phyloP scores from a whole-genome alignment of 345 rosid species.

The Dimocarpus longan region DNA sequence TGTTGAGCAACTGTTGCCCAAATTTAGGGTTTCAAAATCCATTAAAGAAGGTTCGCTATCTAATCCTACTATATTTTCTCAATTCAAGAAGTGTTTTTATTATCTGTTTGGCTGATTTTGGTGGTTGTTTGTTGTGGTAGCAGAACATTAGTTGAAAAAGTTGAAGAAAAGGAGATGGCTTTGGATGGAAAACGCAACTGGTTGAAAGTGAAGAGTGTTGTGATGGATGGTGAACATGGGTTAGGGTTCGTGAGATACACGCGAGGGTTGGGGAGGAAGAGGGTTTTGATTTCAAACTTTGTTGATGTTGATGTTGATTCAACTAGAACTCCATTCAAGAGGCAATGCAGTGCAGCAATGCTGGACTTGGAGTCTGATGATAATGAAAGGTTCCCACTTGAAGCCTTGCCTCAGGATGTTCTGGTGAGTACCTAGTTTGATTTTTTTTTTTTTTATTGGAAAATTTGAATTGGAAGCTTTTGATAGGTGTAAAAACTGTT shows the following conservation, averaged over 20 bases:
- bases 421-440: constrained; percentile 46
- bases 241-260: constrained; percentile 48
- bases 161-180: constrained; percentile 36
- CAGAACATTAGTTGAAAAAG: background rate
- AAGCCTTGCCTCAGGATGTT: constrained; percentile 74
- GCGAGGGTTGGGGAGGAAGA: constrained; percentile 70
- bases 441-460: no score
- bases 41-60: background rate
- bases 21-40: constrained; percentile 26
- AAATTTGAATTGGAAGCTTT: background rate
- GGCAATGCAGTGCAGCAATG: constrained; percentile 44
- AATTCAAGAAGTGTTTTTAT: constrained; percentile 9
- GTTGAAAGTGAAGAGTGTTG: constrained; percentile 34
- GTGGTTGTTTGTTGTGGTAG: background rate
- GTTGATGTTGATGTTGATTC: constrained; percentile 27
- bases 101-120: background rate
- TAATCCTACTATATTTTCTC: background rate
- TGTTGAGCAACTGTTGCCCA: constrained; percentile 13
- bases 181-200: constrained; percentile 43
- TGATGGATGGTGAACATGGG: constrained; percentile 25
- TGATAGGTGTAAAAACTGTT: background rate
- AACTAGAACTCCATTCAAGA: constrained; percentile 49
- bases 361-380: constrained; percentile 14
- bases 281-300: constrained; percentile 51
- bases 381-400: constrained; percentile 45